Base-by-base conservation (phyloP, 352 stramenopile species). In the Globisporangium rhizosaccharum region DNA sequence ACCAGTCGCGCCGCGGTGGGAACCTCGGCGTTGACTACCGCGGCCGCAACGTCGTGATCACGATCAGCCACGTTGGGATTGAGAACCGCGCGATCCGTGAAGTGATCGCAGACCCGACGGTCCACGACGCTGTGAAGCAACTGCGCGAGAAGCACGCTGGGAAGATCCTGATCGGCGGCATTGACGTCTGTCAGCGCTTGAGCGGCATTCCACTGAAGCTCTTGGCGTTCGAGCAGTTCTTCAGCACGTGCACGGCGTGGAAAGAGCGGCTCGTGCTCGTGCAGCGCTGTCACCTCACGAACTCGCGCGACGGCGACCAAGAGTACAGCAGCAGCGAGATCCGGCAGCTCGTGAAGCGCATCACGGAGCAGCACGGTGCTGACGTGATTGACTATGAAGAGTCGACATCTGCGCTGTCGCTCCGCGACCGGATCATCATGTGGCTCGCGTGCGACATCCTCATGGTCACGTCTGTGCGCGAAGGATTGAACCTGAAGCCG, bases 401-500 rank as follows among this genome's bases (percentile, higher is more conserved):
- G 86, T 97, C 69, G 59, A 87, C 65, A 51, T 79, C 82, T 7
- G 73, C 75, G 33, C 69, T 98, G n/a, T 79, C 80, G 6, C 85
- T 98, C 48, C 71, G 95, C 56, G 88, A 97, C 14, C 82, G 97
- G 30, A 61, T 99, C 28, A 91, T 92, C 26, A 72, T 99, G 12
- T 99, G 88, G 83, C 85, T 96, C 7, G 84, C 91, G n/a, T 93
- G 87, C 47, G 92, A 99, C 72, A 94, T 99, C 42, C 79, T 99
- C 45, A 95, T 99, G 73, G 80, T 96, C 33, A 98, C 94, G 15
- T 94, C 94, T 0, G 94, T 99, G 49, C 88, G 97, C 20, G 97
- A 99, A 75, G 97, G 97, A n/a, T 70, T 99, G 18, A 99, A 99
- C 76, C 75, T 99, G 39, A 92, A 96, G 63, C 97, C 97, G 3